A percentile compares a stretch with the other conserved stretches of the same genome.
Evolutionary conservation across 805 yeast species (phyloP).

Genomic region (Starmerella roubikii): DNA sequence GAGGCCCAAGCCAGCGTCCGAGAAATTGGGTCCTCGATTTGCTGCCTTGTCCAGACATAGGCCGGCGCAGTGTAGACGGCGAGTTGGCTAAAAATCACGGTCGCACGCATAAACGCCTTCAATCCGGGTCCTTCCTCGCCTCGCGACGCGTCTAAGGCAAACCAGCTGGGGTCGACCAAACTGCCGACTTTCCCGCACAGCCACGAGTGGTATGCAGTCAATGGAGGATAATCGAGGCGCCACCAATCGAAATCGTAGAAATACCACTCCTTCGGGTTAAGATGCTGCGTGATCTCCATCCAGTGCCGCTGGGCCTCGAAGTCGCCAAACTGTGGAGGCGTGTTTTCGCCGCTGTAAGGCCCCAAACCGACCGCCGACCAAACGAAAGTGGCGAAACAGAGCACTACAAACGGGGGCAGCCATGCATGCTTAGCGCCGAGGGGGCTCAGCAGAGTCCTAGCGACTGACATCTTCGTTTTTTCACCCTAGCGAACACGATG

Average conservation of each 20-base stretch:
- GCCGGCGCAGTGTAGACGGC: conserved; percentile 69
- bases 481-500: too few species aligned
- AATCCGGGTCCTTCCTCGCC: conserved; percentile 57
- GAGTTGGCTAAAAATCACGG: conserved; percentile 65
- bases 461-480: neutral
- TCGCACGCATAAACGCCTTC: conserved; percentile 73
- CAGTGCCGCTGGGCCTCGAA: conserved; percentile 98
- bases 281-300: conserved; percentile 76
- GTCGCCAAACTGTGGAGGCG: conserved; percentile 81
- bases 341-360: conserved; percentile 58
- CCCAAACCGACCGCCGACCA: conserved; percentile 84
- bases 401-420: conserved; percentile 62
- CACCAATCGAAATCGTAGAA: conserved; percentile 80
- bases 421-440: conserved; percentile 42
- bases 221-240: conserved; percentile 96
- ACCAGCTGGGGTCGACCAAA: conserved; percentile 57
- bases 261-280: conserved; percentile 74
- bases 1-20: conserved; percentile 66
- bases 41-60: conserved; percentile 23
- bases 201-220: conserved; percentile 89
- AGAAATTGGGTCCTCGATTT: conserved; percentile 21
- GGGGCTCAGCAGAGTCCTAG: conserved; percentile 8
- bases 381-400: conserved; percentile 50
- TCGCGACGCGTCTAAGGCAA: conserved; percentile 54
- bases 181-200: conserved; percentile 57